Conservation (phyloP, 352 stramenopile species). For the Plasmopara viticola region DNA sequence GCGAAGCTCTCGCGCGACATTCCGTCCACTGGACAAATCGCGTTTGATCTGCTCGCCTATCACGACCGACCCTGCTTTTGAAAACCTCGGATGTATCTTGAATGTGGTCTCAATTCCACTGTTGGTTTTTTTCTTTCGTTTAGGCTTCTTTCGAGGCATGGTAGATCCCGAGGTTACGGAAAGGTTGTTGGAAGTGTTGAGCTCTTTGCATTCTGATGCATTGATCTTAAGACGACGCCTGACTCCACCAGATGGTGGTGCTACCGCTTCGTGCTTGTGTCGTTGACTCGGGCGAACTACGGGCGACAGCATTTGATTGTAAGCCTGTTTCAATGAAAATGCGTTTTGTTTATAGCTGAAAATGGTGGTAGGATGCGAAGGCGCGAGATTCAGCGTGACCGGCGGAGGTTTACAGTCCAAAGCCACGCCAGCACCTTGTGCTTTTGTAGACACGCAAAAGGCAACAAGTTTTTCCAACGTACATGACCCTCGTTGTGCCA, state of each 20-base stretch:
- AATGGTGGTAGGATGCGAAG: slow-evolving; percentile 30
- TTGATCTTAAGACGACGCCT: slow-evolving; percentile 1
- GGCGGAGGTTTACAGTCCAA: slow-evolving; percentile 31
- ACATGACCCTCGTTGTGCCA: slow-evolving; percentile 20
- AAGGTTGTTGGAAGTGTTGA: neutral
- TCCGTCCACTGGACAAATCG: slow-evolving; percentile 33
- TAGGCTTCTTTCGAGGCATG: slow-evolving; percentile 12
- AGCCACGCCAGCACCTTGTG: slow-evolving; percentile 20
- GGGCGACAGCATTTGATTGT: slow-evolving; percentile 45
- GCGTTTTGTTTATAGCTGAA: slow-evolving; percentile 28
- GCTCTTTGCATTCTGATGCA: neutral
- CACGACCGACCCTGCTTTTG: slow-evolving; percentile 33
- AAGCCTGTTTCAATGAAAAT: slow-evolving; percentile 42
- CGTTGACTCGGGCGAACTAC: slow-evolving; percentile 48
- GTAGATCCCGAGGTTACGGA: too few species aligned
- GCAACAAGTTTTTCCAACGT: slow-evolving; percentile 49
- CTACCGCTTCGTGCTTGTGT: slow-evolving; percentile 4
- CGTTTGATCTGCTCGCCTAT: slow-evolving; percentile 38
- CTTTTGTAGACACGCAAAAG: slow-evolving; percentile 31
- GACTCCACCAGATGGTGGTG: slow-evolving; percentile 6
- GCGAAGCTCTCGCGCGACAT: slow-evolving; percentile 49
- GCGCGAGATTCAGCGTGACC: slow-evolving; percentile 32
- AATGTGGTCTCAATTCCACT: slow-evolving; percentile 13
- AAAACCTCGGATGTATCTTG: slow-evolving; percentile 5
- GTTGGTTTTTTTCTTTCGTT: slow-evolving; percentile 21